Percentiles rank a stretch among this genome's conserved stretches.
These are phyloP conservation scores for Lentinula guzmanii DNA, from an alignment of 768 basidiomycete species.

Conservation along the genomic window DNA sequence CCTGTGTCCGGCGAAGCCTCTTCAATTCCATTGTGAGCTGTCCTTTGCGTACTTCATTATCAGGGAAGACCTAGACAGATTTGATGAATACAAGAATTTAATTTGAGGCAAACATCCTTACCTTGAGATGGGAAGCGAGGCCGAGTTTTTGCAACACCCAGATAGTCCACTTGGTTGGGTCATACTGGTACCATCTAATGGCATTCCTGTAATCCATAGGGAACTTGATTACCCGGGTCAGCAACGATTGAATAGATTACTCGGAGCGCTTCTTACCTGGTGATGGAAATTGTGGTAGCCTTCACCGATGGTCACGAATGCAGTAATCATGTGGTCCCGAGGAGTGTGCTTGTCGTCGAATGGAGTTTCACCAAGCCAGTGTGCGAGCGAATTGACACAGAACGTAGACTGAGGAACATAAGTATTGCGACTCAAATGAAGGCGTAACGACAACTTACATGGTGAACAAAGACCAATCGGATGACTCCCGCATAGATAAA, in stretches of 20 bases:
- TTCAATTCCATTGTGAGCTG: slow-evolving; percentile 94
- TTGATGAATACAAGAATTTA: not conserved
- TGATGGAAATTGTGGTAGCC: slow-evolving; percentile 99
- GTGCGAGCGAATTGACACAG: slow-evolving; percentile 94
- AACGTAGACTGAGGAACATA: slow-evolving; percentile 72
- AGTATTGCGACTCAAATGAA: not conserved
- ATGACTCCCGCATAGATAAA: slow-evolving; percentile 80
- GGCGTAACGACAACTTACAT: slow-evolving; percentile 42
- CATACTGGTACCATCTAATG: slow-evolving; percentile 91
- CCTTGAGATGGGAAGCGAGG: slow-evolving; percentile 67
- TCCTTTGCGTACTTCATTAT: slow-evolving; percentile 73
- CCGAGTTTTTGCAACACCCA: slow-evolving; percentile 52
- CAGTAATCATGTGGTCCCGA: slow-evolving; percentile 83
- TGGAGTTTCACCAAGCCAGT: slow-evolving; percentile 90
- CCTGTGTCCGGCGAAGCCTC: slow-evolving; percentile 73
- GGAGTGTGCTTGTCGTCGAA: slow-evolving; percentile 96
- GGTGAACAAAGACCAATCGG: slow-evolving; percentile 81
- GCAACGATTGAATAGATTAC: not conserved
- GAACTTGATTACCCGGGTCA: slow-evolving; percentile 41
- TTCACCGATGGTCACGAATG: slow-evolving; percentile 88
- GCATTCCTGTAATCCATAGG: slow-evolving; percentile 98
- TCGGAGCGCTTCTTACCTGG: slow-evolving; percentile 22
- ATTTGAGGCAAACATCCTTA: slow-evolving; percentile 9
- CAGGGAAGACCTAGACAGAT: slow-evolving; percentile 35
- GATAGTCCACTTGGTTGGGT: slow-evolving; percentile 94